Conservation (phyloP, 1,139 yeast species). For the Saccharomyces hybrid region DNA sequence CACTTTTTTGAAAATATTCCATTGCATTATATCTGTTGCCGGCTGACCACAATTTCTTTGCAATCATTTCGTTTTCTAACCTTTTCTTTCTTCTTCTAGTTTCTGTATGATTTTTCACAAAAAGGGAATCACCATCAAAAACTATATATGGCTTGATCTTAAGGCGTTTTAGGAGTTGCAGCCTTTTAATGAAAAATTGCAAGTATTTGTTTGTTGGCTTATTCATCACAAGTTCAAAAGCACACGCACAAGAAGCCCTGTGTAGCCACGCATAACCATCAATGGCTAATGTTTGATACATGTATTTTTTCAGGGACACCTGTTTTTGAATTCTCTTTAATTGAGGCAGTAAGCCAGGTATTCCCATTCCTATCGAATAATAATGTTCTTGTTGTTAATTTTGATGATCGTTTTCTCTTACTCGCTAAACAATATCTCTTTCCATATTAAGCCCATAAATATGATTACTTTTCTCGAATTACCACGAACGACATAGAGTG, state of each 20-base stretch:
- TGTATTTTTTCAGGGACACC: constrained; percentile 47
- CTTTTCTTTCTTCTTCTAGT: constrained; percentile 49
- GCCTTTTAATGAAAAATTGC: constrained; percentile 48
- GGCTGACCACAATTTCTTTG: constrained; percentile 39
- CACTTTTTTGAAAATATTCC: constrained; percentile 63
- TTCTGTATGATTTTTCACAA: constrained; percentile 71
- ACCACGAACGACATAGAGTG: not conserved
- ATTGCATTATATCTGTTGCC: constrained; percentile 56
- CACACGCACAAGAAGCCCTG: constrained; percentile 71
- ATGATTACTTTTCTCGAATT: not conserved
- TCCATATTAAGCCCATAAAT: not conserved
- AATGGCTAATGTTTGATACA: constrained; percentile 76
- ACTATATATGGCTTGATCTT: constrained; percentile 80
- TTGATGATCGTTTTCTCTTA: not conserved
- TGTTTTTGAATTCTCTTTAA: constrained; percentile 62
- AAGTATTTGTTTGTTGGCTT: constrained; percentile 60
- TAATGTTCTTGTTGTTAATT: not conserved
- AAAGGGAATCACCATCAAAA: constrained; percentile 83
- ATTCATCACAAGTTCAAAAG: constrained; percentile 68
- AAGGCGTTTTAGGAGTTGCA: constrained; percentile 56
- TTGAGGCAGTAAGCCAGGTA: constrained; percentile 63
- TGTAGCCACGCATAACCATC: constrained; percentile 97
- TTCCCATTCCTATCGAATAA: constrained; percentile 48
- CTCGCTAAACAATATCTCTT: not conserved
- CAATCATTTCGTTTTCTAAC: constrained; percentile 47